Percentiles rank a stretch among this genome's conserved stretches.
Conservation (phyloP, 176 grass and related monocot species). For the Tillandsia leiboldiana region DNA sequence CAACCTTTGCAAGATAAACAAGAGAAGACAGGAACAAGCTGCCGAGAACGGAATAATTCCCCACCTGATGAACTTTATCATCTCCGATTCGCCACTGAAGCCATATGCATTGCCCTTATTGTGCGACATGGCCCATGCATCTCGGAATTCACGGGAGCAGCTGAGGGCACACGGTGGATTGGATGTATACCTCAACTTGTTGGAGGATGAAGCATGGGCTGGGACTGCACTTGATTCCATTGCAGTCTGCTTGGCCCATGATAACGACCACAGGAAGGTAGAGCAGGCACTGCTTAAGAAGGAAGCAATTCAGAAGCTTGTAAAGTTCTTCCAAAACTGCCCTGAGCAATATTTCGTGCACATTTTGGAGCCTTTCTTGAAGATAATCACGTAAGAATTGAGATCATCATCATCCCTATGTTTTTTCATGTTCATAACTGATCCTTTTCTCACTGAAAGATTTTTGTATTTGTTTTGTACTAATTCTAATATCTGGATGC, state of each 20-base stretch:
- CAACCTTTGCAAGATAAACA: conserved; percentile 99
- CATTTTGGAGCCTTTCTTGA: conserved; percentile 91
- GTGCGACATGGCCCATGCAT: conserved; percentile 99
- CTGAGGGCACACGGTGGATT: conserved; percentile 88
- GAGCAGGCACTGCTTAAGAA: conserved; percentile 87
- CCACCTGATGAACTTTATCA: conserved; percentile 98
- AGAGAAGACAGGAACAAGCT: conserved; percentile 95
- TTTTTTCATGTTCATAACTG: neutral
- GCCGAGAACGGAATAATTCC: conserved; percentile 99
- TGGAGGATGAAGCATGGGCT: conserved; percentile 91
- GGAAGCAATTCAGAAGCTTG: conserved; percentile 76
- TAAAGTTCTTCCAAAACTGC: conserved; percentile 87
- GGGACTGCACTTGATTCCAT: conserved; percentile 81
- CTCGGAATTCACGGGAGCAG: conserved; percentile 92
- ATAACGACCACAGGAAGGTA: conserved; percentile 87
- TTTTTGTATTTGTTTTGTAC: neutral
- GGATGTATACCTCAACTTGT: conserved; percentile 78
- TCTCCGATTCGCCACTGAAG: conserved; percentile 85
- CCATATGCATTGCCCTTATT: conserved; percentile 85
- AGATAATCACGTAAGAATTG: conserved; percentile 94
- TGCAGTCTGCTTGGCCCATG: conserved; percentile 89
- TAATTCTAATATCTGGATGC: neutral
- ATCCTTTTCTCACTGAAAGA: neutral
- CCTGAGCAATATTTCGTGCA: conserved; percentile 92
- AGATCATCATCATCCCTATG: neutral